These are phyloP conservation scores for Colletotrichum musicola DNA, from an alignment of 2,329 filamentous ascomycete genomes.

Conservation along the genomic window DNA sequence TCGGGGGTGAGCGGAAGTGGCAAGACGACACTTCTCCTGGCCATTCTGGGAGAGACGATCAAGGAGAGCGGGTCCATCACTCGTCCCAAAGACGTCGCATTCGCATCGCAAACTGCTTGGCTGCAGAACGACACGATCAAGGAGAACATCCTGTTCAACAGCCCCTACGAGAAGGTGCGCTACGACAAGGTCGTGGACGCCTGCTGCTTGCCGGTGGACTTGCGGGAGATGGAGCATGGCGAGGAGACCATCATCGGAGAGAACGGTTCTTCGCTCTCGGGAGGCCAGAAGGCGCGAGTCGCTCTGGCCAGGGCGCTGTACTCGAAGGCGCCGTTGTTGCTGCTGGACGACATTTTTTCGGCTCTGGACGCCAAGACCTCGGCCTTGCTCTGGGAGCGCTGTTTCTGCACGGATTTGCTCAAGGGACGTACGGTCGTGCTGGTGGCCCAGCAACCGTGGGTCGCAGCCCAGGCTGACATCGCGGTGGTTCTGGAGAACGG, in stretches of 20 bases:
- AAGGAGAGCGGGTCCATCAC: constrained; percentile 61
- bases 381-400: constrained; percentile 67
- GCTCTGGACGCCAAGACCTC: constrained; percentile 71
- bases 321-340: constrained; percentile 65
- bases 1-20: constrained; percentile 68
- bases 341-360: constrained; percentile 72
- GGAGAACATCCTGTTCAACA: constrained; percentile 68
- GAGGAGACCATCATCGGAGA: constrained; percentile 67
- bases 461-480: constrained; percentile 63
- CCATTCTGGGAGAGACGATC: constrained; percentile 68
- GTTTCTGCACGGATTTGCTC: constrained; percentile 68
- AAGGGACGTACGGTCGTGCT: constrained; percentile 67
- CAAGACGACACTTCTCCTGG: constrained; percentile 67
- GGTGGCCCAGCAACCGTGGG: constrained; percentile 69
- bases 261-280: constrained; percentile 67
- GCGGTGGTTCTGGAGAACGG: constrained; percentile 61
- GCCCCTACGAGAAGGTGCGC: constrained; percentile 61
- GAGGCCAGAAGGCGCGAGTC: constrained; percentile 69
- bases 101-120: constrained; percentile 70
- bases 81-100: constrained; percentile 65
- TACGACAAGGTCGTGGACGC: constrained; percentile 69
- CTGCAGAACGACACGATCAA: constrained; percentile 68
- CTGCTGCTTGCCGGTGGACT: constrained; percentile 64
- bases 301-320: constrained; percentile 70
- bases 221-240: constrained; percentile 62